Evolutionary conservation across 176 grass and related monocot genomes (phyloP).

Genomic region (Melocanna baccifera): DNA sequence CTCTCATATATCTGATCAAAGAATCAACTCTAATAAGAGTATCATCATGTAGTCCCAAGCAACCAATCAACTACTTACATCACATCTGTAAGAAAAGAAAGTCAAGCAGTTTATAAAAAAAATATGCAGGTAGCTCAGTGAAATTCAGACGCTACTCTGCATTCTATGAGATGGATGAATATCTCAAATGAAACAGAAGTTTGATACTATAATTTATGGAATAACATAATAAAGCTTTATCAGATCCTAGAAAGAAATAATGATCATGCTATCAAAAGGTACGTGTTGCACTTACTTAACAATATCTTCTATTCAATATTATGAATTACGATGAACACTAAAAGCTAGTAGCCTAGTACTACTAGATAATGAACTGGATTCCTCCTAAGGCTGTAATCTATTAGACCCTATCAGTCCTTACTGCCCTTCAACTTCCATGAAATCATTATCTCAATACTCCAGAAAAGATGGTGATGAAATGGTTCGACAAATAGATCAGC

Average conservation of each 20-base stretch:
- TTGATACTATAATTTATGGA: background rate
- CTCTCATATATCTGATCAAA: conserved; percentile 2
- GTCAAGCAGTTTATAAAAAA: conserved; percentile 11
- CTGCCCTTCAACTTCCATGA: background rate
- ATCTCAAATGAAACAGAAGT: background rate
- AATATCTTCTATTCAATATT: background rate
- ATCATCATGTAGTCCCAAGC: background rate
- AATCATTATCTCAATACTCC: conserved; percentile 4
- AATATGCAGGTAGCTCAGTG: background rate
- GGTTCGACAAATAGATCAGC: background rate
- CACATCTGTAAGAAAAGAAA: background rate
- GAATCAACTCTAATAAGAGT: background rate
- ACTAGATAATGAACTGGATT: background rate
- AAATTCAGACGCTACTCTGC: background rate
- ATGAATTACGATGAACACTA: background rate
- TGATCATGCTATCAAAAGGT: background rate
- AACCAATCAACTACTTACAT: background rate
- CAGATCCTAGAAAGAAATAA: background rate
- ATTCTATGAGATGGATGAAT: conserved; percentile 11
- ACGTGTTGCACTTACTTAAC: background rate
- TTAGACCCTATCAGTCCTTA: background rate
- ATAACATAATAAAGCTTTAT: background rate
- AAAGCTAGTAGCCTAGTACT: background rate
- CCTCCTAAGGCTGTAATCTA: background rate
- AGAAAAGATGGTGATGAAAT: background rate